Conservation (phyloP, 2,329 filamentous ascomycete genomes). For the Sporothrix schenckii region DNA sequence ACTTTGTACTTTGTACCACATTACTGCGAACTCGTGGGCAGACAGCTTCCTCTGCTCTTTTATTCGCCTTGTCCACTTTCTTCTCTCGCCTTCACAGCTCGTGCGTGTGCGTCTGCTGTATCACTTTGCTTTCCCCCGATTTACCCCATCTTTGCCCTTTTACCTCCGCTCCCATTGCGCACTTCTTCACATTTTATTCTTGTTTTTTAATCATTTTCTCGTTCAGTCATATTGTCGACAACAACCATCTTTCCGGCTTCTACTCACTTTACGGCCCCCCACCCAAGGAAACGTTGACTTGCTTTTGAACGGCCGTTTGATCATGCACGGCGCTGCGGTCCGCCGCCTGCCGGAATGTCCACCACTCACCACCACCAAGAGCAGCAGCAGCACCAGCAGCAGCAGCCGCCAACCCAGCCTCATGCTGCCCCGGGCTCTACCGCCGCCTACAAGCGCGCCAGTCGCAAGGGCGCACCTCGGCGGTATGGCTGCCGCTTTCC, state of each 20-base stretch:
- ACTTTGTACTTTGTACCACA: constrained; percentile 6
- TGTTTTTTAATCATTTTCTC: neutral
- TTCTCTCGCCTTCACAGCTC: neutral
- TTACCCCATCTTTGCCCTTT: neutral
- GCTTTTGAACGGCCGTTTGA: neutral
- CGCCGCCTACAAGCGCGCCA: constrained; percentile 53
- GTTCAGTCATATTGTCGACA: neutral
- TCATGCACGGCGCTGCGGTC: constrained; percentile 17
- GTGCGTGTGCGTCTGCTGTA: neutral
- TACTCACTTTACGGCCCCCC: neutral
- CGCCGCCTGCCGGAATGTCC: constrained; percentile 33
- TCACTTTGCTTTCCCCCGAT: neutral
- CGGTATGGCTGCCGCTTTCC: constrained; percentile 67
- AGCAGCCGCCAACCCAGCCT: neutral
- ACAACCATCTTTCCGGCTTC: neutral
- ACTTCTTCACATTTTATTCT: neutral
- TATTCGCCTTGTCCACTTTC: neutral
- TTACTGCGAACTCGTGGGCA: constrained; percentile 1
- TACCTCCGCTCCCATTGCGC: neutral
- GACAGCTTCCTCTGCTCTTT: constrained; percentile 12
- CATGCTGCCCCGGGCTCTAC: constrained; percentile 11
- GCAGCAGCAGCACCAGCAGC: constrained; percentile 18
- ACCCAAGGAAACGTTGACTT: neutral
- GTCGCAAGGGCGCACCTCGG: constrained; percentile 54
- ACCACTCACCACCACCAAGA: constrained; percentile 32